These are phyloP conservation scores for Nemania diffusa DNA, from an alignment of 2,329 filamentous ascomycete species.

Conservation along the genomic window DNA sequence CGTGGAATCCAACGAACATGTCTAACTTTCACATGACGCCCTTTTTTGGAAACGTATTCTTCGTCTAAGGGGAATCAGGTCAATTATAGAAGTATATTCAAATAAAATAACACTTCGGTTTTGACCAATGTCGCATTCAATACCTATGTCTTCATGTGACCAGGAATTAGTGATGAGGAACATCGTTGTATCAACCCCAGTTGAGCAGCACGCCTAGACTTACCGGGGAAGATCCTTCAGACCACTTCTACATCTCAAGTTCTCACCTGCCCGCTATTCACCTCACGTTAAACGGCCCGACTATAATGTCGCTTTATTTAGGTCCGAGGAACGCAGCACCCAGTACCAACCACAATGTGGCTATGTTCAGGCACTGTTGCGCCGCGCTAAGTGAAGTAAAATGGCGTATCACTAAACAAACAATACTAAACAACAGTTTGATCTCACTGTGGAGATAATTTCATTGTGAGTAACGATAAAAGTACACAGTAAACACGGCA, in stretches of 20 bases:
- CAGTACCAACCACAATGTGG: not conserved
- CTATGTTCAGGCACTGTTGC: not conserved
- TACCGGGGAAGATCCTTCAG: too few species aligned
- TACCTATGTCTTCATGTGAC: not conserved
- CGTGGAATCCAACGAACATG: conserved; percentile 58
- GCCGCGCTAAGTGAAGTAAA: not conserved
- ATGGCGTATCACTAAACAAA: not conserved
- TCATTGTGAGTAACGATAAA: not conserved
- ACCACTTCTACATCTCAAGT: not conserved
- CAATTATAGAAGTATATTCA: conserved; percentile 3
- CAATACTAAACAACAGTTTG: not conserved
- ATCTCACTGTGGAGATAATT: not conserved
- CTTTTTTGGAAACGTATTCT: conserved; percentile 51
- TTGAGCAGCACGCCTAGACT: not conserved
- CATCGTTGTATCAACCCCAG: too few species aligned
- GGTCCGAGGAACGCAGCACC: not conserved
- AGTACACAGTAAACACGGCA: not conserved
- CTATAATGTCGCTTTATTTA: not conserved
- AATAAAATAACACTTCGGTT: not conserved
- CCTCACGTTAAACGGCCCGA: not conserved
- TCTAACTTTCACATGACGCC: conserved; percentile 61
- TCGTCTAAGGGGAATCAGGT: conserved; percentile 28
- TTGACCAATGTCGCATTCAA: not conserved
- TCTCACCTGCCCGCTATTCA: not conserved
- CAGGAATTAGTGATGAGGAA: not conserved